A percentile compares a stretch with the other conserved stretches of the same genome.
Evolutionary conservation across 2,329 filamentous ascomycete species (phyloP).

Genomic region (Eurotiales sp.): DNA sequence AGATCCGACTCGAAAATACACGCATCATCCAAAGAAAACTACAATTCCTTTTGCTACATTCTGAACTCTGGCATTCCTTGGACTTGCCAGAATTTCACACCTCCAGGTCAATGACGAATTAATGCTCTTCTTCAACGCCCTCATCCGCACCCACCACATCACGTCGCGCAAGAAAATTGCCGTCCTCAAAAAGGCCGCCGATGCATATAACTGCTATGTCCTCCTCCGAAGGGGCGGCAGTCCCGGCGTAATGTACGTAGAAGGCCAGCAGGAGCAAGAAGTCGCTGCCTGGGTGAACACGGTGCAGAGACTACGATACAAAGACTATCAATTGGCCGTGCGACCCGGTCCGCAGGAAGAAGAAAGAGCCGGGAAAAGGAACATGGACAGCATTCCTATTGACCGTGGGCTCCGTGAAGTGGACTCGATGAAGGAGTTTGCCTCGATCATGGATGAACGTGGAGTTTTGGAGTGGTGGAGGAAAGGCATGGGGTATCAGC

Average conservation of each 20-base stretch:
- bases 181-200: conserved; percentile 61
- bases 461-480: conserved; percentile 65
- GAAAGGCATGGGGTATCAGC: conserved; percentile 57
- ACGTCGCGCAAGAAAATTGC: conserved; percentile 72
- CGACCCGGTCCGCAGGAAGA: conserved; percentile 44
- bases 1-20: too few relatives aligned
- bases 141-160: conserved; percentile 78
- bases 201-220: conserved; percentile 58
- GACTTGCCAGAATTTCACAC: too few relatives aligned
- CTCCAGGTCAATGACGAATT: neutral
- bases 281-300: conserved; percentile 62
- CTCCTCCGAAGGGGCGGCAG: conserved; percentile 64
- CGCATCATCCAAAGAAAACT: too few relatives aligned
- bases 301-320: conserved; percentile 65
- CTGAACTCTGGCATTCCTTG: too few relatives aligned
- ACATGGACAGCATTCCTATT: conserved; percentile 1
- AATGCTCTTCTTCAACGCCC: conserved; percentile 48
- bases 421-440: conserved; percentile 63
- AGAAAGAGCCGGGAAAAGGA: conserved; percentile 14
- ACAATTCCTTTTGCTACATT: too few relatives aligned
- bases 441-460: conserved; percentile 55
- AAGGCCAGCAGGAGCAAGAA: conserved; percentile 51
- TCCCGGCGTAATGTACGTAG: conserved; percentile 76
- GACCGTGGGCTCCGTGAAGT: conserved; percentile 52
- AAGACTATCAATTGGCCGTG: conserved; percentile 64